A percentile compares a stretch with the other conserved stretches of the same genome.
phyloP scores from a whole-genome alignment of 805 yeast genomes.

The Torulaspora delbrueckii region DNA sequence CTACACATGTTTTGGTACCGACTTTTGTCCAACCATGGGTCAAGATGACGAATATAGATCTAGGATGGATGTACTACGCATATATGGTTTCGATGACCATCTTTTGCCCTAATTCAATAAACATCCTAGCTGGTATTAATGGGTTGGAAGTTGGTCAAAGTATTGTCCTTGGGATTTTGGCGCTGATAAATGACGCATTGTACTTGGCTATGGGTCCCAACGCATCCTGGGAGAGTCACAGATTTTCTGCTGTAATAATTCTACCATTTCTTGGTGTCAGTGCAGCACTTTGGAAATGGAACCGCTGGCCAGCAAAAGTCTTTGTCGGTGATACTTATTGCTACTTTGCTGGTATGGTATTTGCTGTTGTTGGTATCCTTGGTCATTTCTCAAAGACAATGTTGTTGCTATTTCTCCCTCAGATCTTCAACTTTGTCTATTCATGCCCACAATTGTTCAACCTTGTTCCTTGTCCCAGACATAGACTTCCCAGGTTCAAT shows the following conservation, averaged over 20 bases:
- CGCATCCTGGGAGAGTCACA: constrained; percentile 74
- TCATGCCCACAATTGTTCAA: constrained; percentile 89
- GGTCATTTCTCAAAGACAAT: constrained; percentile 96
- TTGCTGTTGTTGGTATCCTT: constrained; percentile 91
- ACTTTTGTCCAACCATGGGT: constrained; percentile 47
- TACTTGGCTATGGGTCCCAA: constrained; percentile 51
- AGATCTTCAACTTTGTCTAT: constrained; percentile 82
- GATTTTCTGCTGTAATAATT: constrained; percentile 71
- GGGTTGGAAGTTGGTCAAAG: constrained; percentile 97
- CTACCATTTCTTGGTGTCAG: constrained; percentile 87
- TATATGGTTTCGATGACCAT: constrained; percentile 92
- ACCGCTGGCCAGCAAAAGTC: constrained; percentile 87
- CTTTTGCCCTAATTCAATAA: constrained; percentile 93
- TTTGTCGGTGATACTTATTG: constrained; percentile 99
- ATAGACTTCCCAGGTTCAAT: constrained; percentile 79
- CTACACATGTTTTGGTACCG: constrained; percentile 83
- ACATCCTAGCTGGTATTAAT: constrained; percentile 92
- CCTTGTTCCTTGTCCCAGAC: constrained; percentile 91
- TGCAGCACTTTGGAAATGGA: constrained; percentile 65
- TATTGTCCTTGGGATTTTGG: constrained; percentile 63
- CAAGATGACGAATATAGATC: constrained; percentile 46
- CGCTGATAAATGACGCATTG: constrained; percentile 70
- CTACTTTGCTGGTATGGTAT: constrained; percentile 97
- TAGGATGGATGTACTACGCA: constrained; percentile 72
- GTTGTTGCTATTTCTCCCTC: constrained; percentile 81